Evolutionary conservation across 73 alveolate genomes (phyloP).

Genomic region (Paramecium biaurelia): DNA sequence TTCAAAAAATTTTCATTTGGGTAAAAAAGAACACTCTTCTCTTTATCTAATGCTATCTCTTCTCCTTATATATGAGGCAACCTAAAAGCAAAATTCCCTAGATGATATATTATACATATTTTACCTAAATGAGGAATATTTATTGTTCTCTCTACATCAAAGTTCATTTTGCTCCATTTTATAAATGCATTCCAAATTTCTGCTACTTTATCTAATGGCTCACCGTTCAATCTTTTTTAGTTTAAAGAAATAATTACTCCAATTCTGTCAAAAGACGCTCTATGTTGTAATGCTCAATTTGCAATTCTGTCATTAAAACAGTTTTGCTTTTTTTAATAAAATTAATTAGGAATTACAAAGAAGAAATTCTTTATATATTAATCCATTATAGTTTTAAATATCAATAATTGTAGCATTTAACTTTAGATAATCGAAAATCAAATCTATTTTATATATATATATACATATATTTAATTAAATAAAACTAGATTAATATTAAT

Average conservation of each 20-base stretch:
- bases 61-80: background rate
- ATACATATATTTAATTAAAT: background rate
- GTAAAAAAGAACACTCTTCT: constrained; percentile 40
- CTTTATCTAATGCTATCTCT: background rate
- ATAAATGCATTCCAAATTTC: constrained; percentile 40
- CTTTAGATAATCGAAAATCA: background rate
- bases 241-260: background rate
- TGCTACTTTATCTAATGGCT: background rate
- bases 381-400: background rate
- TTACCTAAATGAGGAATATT: constrained; percentile 59
- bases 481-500: background rate
- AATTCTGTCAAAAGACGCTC: constrained; percentile 17
- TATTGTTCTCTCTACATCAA: constrained; percentile 61
- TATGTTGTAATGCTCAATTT: constrained; percentile 31
- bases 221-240: background rate
- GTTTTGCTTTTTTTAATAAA: background rate
- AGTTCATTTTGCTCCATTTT: constrained; percentile 58
- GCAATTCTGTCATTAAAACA: constrained; percentile 20
- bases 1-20: constrained; percentile 21
- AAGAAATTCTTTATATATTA: background rate
- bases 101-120: background rate
- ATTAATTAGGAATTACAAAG: background rate
- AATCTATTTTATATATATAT: too few relatives aligned
- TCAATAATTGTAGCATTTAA: background rate
- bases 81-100: background rate